A percentile compares a stretch with the other conserved stretches of the same genome.
phyloP scores from a whole-genome alignment of 805 yeast species.

The Yueomyces sinensis region DNA sequence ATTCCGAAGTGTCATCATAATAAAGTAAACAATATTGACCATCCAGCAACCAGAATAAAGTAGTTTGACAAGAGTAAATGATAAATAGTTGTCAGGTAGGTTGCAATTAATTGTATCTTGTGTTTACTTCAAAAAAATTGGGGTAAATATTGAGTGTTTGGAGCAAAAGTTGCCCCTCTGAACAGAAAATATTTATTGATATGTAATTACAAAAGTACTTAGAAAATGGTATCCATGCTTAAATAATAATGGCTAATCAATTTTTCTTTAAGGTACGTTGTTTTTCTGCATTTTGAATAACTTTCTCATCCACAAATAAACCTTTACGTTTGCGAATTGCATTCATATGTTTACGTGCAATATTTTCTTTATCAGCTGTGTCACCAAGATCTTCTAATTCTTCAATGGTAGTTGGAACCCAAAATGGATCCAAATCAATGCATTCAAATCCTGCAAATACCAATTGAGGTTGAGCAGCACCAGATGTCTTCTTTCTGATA shows the following conservation, averaged over 20 bases:
- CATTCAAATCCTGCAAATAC: constrained; percentile 81
- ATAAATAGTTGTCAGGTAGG: no score
- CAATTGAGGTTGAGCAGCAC: constrained; percentile 94
- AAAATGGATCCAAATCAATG: constrained; percentile 88
- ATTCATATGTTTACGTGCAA: constrained; percentile 81
- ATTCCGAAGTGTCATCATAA: no score
- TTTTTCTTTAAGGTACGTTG: constrained; percentile 79
- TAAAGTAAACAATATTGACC: no score
- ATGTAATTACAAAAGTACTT: not conserved
- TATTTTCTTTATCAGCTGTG: constrained; percentile 79
- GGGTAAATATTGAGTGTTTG: no score
- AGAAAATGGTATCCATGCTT: not conserved
- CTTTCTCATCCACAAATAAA: constrained; percentile 75
- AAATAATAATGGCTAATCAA: no score
- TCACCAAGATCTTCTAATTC: constrained; percentile 91
- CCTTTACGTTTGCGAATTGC: constrained; percentile 78
- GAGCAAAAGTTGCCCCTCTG: no score
- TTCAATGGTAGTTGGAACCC: constrained; percentile 98
- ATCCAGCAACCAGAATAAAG: no score
- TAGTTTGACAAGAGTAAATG: no score
- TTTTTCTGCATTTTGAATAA: constrained; percentile 84
- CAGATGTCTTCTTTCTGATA: constrained; percentile 82
- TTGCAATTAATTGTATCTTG: no score
- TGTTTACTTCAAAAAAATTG: no score
- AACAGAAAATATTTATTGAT: no score